Evolutionary conservation across 345 rosid genomes (phyloP).

Genomic region (Acer negundo): DNA sequence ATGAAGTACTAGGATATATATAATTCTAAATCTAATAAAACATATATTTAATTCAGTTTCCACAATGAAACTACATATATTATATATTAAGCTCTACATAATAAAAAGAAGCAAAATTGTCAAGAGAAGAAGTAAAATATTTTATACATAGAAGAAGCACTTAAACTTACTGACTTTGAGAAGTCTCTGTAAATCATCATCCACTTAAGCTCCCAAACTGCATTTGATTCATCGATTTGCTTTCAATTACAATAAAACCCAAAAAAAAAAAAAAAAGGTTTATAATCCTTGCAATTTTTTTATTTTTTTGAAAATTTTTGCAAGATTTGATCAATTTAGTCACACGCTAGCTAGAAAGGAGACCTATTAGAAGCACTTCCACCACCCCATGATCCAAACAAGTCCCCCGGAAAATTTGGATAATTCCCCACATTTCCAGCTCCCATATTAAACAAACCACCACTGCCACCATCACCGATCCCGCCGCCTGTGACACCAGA

Average conservation of each 20-base stretch:
- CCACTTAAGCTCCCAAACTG: neutral
- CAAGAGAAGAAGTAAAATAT: neutral
- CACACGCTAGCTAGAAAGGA: conserved; percentile 35
- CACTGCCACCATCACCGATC: conserved; percentile 31
- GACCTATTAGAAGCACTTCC: conserved; percentile 48
- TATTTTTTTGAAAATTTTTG: neutral
- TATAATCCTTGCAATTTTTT: neutral
- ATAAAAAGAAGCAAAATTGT: neutral
- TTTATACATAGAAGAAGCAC: neutral
- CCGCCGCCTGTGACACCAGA: conserved; percentile 57
- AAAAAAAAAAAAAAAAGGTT: too few relatives aligned
- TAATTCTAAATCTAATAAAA: too few relatives aligned
- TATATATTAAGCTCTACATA: neutral
- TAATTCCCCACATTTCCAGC: conserved; percentile 46
- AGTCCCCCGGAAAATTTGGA: conserved; percentile 53
- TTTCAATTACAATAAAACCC: conserved; percentile 1
- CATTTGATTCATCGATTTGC: neutral
- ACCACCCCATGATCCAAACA: conserved; percentile 61
- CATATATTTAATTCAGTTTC: neutral
- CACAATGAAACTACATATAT: neutral
- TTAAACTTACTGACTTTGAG: conserved; percentile 8
- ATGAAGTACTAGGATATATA: too few relatives aligned
- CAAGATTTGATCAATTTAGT: neutral
- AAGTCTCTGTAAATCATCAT: neutral
- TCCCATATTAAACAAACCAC: conserved; percentile 41